Evolutionary conservation across 345 rosid genomes (phyloP), one percentile per base, ranked within the genome.

Genomic region (Eucalyptus guilfoylei): DNA sequence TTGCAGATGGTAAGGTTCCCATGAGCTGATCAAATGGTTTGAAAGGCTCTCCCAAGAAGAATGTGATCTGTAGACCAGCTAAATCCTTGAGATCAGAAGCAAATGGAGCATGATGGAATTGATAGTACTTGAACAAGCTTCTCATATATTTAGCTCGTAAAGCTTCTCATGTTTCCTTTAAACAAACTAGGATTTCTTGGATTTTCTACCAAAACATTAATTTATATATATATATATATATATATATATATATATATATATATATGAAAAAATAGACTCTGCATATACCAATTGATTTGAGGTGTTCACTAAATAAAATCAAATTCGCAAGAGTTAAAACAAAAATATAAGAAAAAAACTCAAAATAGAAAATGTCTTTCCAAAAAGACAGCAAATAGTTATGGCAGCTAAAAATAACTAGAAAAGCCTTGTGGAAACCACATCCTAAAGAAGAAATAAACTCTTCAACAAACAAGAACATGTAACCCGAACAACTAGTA

Each of bases 1-100:
- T 98, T 89, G 99, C 96, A 89, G 98, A 95, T 54, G 99, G 99
- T 86, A 98, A 92, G 76, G 99, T 97, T 87, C 99, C 99, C 98
- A 98, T 95, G 86, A 98, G 95, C 93, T 98, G 99, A 93, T 98
- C 99, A 92, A 98, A 97, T 86, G 99, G 99, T 93, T 94, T 97
- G 91, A 98, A 97, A 30, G 99, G 97, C 94, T 95, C 96, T 81
- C 97, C 99, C 85, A 52, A 69, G 92, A 97, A 98, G 91, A 96
- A 96, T 10, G 98, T 98, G 89, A 97, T 95, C 92, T 98, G 99
- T 92, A 96, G 80, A 87, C 95, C 97, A 87, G 91, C 52, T 88
- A 98, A 93, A 92, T 92, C 96, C 87, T 93, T 94, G 90, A 98
- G 96, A 92, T 98, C 99, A 49, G 97, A 97, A 92, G 99, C 99